Percentiles rank a stretch among this genome's conserved stretches.
phyloP scores from a whole-genome alignment of 495 filamentous ascomycete genomes.

The Penicillium ochrochloron region DNA sequence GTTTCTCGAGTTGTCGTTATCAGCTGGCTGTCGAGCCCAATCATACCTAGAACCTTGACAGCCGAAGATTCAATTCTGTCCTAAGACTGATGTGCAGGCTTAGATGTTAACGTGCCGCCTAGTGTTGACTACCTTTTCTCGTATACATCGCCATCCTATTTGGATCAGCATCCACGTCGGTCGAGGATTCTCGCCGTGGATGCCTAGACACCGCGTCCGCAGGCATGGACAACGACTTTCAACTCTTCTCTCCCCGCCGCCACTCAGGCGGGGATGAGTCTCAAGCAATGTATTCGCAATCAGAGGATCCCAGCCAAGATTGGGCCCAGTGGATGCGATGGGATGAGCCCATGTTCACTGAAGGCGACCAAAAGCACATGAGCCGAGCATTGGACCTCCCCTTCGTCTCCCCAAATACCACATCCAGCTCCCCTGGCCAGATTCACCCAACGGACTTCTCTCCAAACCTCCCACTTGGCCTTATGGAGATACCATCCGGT shows the following conservation, averaged over 20 bases:
- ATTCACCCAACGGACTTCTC: constrained; percentile 38
- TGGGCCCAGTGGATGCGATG: constrained; percentile 59
- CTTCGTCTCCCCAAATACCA: constrained; percentile 39
- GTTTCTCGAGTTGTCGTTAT: constrained; percentile 1
- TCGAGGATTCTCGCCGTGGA: constrained; percentile 27
- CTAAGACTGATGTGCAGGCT: background rate
- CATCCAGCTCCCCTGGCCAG: constrained; percentile 32
- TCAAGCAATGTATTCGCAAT: constrained; percentile 23
- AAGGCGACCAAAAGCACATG: constrained; percentile 31
- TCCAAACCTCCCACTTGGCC: constrained; percentile 39
- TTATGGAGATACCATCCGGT: constrained; percentile 39
- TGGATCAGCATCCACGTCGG: background rate
- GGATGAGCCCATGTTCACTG: constrained; percentile 46
- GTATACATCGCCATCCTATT: constrained; percentile 9
- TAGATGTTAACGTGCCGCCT: constrained; percentile 10
- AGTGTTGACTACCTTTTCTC: constrained; percentile 13
- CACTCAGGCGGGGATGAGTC: constrained; percentile 33
- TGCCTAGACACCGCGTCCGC: constrained; percentile 31
- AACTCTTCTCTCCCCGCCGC: constrained; percentile 44
- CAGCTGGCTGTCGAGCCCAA: too few species aligned
- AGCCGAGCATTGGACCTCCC: constrained; percentile 32
- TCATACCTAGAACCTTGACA: background rate
- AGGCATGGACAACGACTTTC: constrained; percentile 46
- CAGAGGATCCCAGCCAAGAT: constrained; percentile 44
- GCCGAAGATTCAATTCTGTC: background rate